Conservation (phyloP, 495 filamentous ascomycete species). For the Annulohypoxylon stygium region DNA sequence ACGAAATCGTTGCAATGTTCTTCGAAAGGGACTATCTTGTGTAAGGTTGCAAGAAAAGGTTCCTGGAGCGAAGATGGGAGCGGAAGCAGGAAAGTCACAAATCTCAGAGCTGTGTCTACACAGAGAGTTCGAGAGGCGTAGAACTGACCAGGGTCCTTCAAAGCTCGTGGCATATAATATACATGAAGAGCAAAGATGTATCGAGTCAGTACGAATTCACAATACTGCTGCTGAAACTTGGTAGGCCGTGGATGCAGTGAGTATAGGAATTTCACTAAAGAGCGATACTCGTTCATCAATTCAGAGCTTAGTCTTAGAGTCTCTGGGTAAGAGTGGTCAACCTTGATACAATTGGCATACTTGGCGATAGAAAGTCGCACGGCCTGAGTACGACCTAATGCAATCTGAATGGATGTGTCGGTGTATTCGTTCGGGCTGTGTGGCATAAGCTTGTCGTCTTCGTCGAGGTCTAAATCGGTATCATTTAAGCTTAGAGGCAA, state of each 20-base stretch:
- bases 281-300: conserved; percentile 50
- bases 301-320: conserved; percentile 54
- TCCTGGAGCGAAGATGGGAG: conserved; percentile 43
- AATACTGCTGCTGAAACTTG: conserved; percentile 56
- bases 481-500: conserved; percentile 68
- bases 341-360: conserved; percentile 52
- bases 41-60: conserved; percentile 12
- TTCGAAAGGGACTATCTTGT: conserved; percentile 19
- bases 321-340: conserved; percentile 46
- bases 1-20: conserved; percentile 51
- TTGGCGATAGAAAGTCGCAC: conserved; percentile 54
- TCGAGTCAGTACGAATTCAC: conserved; percentile 60
- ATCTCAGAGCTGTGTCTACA: conserved; percentile 58
- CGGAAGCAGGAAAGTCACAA: conserved; percentile 42
- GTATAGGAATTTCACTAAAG: conserved; percentile 45
- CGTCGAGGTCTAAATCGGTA: conserved; percentile 50
- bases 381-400: conserved; percentile 53
- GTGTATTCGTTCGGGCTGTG: conserved; percentile 9
- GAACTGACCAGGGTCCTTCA: conserved; percentile 55
- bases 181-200: conserved; percentile 68
- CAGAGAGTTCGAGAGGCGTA: conserved; percentile 62
- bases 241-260: conserved; percentile 50
- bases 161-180: conserved; percentile 52
- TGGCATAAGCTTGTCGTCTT: neutral
- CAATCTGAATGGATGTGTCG: conserved; percentile 56